phyloP scores from a whole-genome alignment of 2,329 filamentous ascomycete species.

The Zelopaecilomyces penicillatus region DNA sequence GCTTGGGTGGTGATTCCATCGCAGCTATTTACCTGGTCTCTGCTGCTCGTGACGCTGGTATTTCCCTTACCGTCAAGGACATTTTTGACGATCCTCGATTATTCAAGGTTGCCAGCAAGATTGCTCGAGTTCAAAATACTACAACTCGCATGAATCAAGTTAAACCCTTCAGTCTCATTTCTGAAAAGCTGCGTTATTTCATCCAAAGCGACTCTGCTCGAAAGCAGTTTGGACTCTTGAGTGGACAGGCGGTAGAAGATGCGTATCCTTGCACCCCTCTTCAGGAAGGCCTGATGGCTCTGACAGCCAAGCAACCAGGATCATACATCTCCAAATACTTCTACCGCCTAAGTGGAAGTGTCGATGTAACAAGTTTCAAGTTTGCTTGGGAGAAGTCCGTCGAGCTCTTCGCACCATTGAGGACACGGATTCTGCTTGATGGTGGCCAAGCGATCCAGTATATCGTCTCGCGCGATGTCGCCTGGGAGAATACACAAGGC shows the following conservation, averaged over 20 bases:
- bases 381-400: slow-evolving; percentile 13
- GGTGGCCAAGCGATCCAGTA: slow-evolving; percentile 7
- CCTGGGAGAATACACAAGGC: slow-evolving; percentile 2
- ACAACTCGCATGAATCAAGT: not conserved
- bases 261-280: slow-evolving; percentile 29
- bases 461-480: slow-evolving; percentile 8
- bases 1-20: slow-evolving; percentile 15
- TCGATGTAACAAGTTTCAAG: slow-evolving; percentile 11
- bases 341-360: slow-evolving; percentile 3
- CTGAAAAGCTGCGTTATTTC: not conserved
- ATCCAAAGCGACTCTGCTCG: not conserved
- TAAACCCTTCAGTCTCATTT: slow-evolving; percentile 3
- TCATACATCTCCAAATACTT: slow-evolving; percentile 13
- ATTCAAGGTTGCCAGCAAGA: slow-evolving; percentile 3
- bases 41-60: slow-evolving; percentile 4
- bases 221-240: not conserved
- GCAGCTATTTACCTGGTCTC: slow-evolving; percentile 13
- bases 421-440: slow-evolving; percentile 13
- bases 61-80: slow-evolving; percentile 7
- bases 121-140: not conserved
- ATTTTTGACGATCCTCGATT: slow-evolving; percentile 7
- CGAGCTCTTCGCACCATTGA: slow-evolving; percentile 9
- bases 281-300: slow-evolving; percentile 29
- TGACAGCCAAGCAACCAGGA: slow-evolving; percentile 14
- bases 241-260: slow-evolving; percentile 17